A percentile compares a stretch with the other conserved stretches of the same genome.
Conservation (phyloP, 129 eudicot genomes). For the Glebionis coronaria region DNA sequence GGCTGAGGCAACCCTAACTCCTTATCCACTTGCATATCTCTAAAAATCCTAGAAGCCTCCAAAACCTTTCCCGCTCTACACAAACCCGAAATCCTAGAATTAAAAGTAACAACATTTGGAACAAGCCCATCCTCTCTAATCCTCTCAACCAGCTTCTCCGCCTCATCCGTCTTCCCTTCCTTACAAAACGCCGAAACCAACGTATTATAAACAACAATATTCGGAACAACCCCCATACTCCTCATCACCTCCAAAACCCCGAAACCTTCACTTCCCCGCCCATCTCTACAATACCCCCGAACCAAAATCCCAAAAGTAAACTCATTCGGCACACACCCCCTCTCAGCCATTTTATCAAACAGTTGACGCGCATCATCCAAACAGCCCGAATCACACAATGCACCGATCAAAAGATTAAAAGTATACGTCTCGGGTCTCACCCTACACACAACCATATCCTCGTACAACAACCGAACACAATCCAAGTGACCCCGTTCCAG, state of each 20-base stretch:
- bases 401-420: constrained; percentile 65
- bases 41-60: constrained; percentile 82
- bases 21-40: constrained; percentile 83
- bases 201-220: constrained; percentile 69
- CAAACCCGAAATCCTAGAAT: constrained; percentile 81
- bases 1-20: constrained; percentile 78
- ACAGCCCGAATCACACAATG: constrained; percentile 69
- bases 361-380: constrained; percentile 69
- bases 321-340: constrained; percentile 86
- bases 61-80: constrained; percentile 64
- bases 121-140: constrained; percentile 63
- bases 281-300: constrained; percentile 69
- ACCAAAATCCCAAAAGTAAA: constrained; percentile 75
- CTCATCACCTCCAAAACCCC: constrained; percentile 68
- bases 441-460: constrained; percentile 61
- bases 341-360: constrained; percentile 85
- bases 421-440: constrained; percentile 64
- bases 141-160: constrained; percentile 79
- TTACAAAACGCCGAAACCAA: constrained; percentile 66
- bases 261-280: constrained; percentile 41
- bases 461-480: constrained; percentile 50
- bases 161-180: constrained; percentile 65
- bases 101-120: constrained; percentile 83
- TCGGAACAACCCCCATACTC: constrained; percentile 43
- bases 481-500: constrained; percentile 24